Evolutionary conservation across 306 rosid genomes (phyloP).

Genomic region (Crotalaria pallida): DNA sequence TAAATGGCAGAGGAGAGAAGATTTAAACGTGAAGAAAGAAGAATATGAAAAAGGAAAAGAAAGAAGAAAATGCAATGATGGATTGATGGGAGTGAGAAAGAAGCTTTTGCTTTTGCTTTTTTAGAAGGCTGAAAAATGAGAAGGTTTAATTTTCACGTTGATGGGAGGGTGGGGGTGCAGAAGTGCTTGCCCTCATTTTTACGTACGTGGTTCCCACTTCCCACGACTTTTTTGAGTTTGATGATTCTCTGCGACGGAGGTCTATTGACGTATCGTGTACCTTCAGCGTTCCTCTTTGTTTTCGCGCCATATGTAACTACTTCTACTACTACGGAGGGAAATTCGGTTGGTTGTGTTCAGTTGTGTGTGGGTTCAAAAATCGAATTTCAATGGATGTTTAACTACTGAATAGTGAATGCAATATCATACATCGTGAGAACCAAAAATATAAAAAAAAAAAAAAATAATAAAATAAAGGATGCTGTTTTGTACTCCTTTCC

Average conservation of each 20-base stretch:
- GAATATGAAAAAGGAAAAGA: neutral
- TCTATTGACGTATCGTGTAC: neutral
- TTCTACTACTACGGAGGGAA: too few relatives aligned
- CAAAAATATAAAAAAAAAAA: too few relatives aligned
- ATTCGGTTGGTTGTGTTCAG: neutral
- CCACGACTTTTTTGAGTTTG: conserved; percentile 28
- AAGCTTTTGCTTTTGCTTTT: conserved; percentile 14
- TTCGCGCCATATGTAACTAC: neutral
- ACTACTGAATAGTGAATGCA: too few relatives aligned
- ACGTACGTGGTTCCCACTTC: too few relatives aligned
- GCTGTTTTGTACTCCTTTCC: too few relatives aligned
- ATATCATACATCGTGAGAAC: too few relatives aligned
- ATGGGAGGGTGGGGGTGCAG: too few relatives aligned
- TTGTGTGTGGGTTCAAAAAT: neutral
- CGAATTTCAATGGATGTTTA: neutral
- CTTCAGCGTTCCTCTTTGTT: neutral
- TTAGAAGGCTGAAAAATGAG: conserved; percentile 11
- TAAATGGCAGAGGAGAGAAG: too few relatives aligned
- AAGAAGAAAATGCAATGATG: too few relatives aligned
- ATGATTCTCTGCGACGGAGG: conserved; percentile 4
- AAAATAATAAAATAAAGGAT: too few relatives aligned
- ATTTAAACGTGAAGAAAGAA: too few relatives aligned
- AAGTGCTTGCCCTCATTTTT: too few relatives aligned
- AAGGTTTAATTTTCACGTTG: neutral
- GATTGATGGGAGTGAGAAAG: neutral